Evolutionary conservation across 768 basidiomycete genomes (phyloP), one percentile per base, ranked within the genome.

Genomic region (Xerocomellus chrysenteron): DNA sequence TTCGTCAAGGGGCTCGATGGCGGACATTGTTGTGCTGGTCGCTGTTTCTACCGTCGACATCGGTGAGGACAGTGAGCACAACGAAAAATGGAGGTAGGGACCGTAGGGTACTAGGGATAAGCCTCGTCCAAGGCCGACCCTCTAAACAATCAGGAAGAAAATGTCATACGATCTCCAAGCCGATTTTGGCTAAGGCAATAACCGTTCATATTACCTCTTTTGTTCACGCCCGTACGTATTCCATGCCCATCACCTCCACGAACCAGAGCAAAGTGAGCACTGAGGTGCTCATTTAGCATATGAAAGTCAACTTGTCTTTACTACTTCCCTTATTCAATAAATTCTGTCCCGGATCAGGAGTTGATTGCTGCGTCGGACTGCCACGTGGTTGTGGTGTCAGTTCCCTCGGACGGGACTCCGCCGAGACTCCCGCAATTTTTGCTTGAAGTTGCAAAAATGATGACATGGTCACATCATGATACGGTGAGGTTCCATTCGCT

Each of bases 121-220:
- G n/a, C 37, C 24, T 56, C 37, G 40, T 30, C 16, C 12, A 54
- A 53, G 32, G 32, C 32, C 7, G 11, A 32, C 32, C 30, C 11
- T 36, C 19, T 9, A 54, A 39, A 40, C 16, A n/a, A 24, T 21
- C 35, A 17, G 4, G 26, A 52, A 58, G 49, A 59, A 61, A 63
- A 52, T 57, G 39, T 65, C 60, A 68, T 66, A 56, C 66, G 65
- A 66, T 47, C 50, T 35, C 47, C 26, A 16, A 42, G 39, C 54
- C 39, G 14, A 35, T 24, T 36, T 46, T 57, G 56, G 64, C 57
- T 49, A 48, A 36, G 26, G 19, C 14, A 37, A 24, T 57, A 47
- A 14, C 48, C 52, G 50, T 54, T 57, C 8, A 52, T 55, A 37
- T 57, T 47, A 33, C 64, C 55, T 45, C 57, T 63, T 32, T 62